A percentile compares a stretch with the other conserved stretches of the same genome.
Conservation (phyloP, 768 basidiomycete species). For the Boletus eberwhitei region DNA sequence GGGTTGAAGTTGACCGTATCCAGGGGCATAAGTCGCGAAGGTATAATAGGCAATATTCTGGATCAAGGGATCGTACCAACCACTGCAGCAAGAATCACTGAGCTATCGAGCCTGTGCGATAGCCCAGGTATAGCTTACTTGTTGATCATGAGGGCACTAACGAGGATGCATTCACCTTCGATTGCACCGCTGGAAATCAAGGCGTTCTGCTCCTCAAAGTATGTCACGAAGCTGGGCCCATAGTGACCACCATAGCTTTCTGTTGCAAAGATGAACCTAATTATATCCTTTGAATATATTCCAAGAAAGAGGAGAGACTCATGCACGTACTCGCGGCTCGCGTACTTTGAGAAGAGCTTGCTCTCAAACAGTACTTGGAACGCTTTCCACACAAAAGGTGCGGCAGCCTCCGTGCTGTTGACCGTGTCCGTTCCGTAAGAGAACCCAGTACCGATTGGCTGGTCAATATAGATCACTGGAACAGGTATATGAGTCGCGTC, state of each 20-base stretch:
- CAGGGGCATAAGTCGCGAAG: slow-evolving; percentile 61
- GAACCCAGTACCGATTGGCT: slow-evolving; percentile 65
- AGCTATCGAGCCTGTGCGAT: background rate
- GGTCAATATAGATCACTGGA: slow-evolving; percentile 67
- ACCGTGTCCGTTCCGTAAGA: slow-evolving; percentile 55
- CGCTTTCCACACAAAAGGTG: slow-evolving; percentile 56
- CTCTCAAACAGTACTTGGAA: slow-evolving; percentile 65
- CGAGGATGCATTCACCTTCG: slow-evolving; percentile 47
- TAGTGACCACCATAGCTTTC: slow-evolving; percentile 72
- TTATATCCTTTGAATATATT: background rate
- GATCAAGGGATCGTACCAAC: slow-evolving; percentile 64
- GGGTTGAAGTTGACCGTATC: slow-evolving; percentile 60
- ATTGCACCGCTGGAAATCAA: slow-evolving; percentile 44
- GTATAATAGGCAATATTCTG: slow-evolving; percentile 59
- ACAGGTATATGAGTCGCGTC: background rate
- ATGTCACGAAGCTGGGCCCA: slow-evolving; percentile 60
- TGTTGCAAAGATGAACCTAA: slow-evolving; percentile 59
- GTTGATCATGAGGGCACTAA: slow-evolving; percentile 64
- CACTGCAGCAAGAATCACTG: slow-evolving; percentile 33
- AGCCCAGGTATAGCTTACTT: slow-evolving; percentile 36
- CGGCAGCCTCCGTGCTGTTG: slow-evolving; percentile 50
- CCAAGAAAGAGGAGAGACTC: background rate
- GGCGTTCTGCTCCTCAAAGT: slow-evolving; percentile 60
- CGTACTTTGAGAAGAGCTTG: slow-evolving; percentile 46
- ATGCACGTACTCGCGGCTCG: slow-evolving; percentile 48